Evolutionary conservation across 495 filamentous ascomycete species (phyloP).

Genomic region (Penicillium cinerascens): DNA sequence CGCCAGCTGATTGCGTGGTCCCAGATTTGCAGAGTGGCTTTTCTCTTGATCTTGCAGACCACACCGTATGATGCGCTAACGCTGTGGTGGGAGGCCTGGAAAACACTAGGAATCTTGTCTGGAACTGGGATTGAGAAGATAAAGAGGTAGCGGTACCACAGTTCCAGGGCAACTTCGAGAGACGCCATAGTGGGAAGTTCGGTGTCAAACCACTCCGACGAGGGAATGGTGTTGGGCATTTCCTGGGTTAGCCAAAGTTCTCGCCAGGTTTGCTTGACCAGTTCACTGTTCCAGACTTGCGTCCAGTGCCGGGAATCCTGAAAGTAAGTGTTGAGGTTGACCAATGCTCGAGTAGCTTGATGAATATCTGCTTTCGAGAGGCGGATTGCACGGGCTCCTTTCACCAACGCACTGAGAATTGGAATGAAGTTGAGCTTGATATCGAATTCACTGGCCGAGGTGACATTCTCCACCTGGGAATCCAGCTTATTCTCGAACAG

Average conservation of each 20-base stretch:
- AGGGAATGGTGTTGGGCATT: constrained; percentile 50
- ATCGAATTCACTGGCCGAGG: constrained; percentile 51
- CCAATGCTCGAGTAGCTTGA: constrained; percentile 54
- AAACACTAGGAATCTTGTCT: constrained; percentile 59
- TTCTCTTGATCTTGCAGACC: constrained; percentile 61
- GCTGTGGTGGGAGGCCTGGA: constrained; percentile 66
- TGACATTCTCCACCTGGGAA: constrained; percentile 55
- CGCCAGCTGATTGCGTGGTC: constrained; percentile 66
- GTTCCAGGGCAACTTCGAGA: constrained; percentile 54
- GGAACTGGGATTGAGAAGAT: constrained; percentile 66
- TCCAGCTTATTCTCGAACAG: constrained; percentile 61
- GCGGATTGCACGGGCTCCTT: constrained; percentile 51
- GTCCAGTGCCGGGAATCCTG: constrained; percentile 59
- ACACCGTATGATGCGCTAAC: constrained; percentile 62
- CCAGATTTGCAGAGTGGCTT: constrained; percentile 62
- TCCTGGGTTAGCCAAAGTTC: constrained; percentile 59
- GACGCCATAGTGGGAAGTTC: constrained; percentile 57
- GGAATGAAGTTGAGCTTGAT: constrained; percentile 61
- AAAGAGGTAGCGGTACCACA: constrained; percentile 66
- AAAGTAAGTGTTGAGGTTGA: constrained; percentile 62
- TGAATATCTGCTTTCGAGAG: constrained; percentile 51
- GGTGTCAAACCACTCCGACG: constrained; percentile 52
- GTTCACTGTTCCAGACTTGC: constrained; percentile 58
- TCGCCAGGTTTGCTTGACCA: constrained; percentile 59
- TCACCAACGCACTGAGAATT: constrained; percentile 56